Evolutionary conservation across 257 asterid genomes (phyloP).

Genomic region (Solanum paucissectum): DNA sequence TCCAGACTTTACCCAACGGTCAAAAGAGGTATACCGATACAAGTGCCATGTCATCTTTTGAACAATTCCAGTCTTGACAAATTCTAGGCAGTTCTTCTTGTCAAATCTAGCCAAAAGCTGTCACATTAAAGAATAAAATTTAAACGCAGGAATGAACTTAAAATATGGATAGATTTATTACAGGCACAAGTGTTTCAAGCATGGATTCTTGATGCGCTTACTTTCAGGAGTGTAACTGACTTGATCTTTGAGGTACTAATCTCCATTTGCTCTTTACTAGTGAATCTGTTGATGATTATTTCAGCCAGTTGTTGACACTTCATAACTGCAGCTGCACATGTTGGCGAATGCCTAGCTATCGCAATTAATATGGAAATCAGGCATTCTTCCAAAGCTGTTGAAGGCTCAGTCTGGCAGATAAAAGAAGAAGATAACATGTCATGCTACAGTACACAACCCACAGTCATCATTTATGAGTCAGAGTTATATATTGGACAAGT

Average conservation of each 20-base stretch:
- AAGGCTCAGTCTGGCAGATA: slow-evolving; percentile 53
- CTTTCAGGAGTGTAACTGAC: slow-evolving; percentile 65
- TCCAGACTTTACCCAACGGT: slow-evolving; percentile 65
- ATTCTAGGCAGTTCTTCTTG: slow-evolving; percentile 48
- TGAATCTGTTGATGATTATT: slow-evolving; percentile 59
- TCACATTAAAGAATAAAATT: slow-evolving; percentile 5
- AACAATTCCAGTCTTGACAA: slow-evolving; percentile 49
- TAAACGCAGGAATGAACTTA: neutral
- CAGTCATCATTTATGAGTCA: neutral
- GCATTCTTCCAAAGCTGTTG: slow-evolving; percentile 64
- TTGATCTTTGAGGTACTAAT: slow-evolving; percentile 59
- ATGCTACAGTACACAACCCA: neutral
- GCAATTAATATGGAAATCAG: slow-evolving; percentile 68
- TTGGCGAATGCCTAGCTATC: slow-evolving; percentile 87
- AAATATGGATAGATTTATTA: neutral
- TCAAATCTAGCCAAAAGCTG: slow-evolving; percentile 70
- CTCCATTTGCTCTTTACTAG: slow-evolving; percentile 40
- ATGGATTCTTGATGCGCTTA: slow-evolving; percentile 22
- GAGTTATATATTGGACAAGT: neutral
- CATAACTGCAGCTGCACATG: slow-evolving; percentile 69
- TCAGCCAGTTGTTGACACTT: slow-evolving; percentile 63
- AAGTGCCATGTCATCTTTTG: slow-evolving; percentile 80
- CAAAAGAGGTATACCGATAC: slow-evolving; percentile 49
- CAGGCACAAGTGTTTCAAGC: neutral
- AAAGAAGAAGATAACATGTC: slow-evolving; percentile 10